These are phyloP conservation scores for Chaetomium olivaceum DNA, from an alignment of 2,329 filamentous ascomycete species.

Conservation along the genomic window DNA sequence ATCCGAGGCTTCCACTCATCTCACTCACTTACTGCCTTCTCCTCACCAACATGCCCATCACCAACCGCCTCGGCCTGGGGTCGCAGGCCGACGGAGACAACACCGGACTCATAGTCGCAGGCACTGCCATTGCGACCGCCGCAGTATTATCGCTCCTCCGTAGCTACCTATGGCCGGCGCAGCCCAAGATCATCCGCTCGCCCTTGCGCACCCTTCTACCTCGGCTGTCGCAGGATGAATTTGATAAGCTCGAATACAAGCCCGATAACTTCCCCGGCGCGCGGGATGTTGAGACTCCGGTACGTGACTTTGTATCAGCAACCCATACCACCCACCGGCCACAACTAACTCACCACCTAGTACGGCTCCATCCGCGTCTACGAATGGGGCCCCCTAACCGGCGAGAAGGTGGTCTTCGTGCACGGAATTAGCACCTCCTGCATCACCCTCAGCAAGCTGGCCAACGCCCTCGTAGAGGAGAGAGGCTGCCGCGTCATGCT, in stretches of 20 bases:
- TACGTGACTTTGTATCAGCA: constrained; percentile 36
- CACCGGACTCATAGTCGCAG: constrained; percentile 26
- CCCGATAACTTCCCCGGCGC: constrained; percentile 70
- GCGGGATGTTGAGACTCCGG: constrained; percentile 70
- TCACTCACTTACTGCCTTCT: neutral
- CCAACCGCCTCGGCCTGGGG: constrained; percentile 10
- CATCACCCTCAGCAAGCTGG: constrained; percentile 68
- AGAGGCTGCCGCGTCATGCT: constrained; percentile 77
- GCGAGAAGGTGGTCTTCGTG: constrained; percentile 73
- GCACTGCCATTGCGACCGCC: constrained; percentile 31
- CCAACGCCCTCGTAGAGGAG: constrained; percentile 59
- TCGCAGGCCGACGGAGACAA: constrained; percentile 1
- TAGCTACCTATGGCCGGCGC: constrained; percentile 31
- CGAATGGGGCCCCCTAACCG: constrained; percentile 75
- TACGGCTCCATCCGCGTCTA: constrained; percentile 78
- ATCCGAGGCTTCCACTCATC: neutral
- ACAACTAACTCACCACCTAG: constrained; percentile 33
- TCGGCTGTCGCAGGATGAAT: constrained; percentile 29
- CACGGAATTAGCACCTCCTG: constrained; percentile 85
- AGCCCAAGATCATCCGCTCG: constrained; percentile 27
- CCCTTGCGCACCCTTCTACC: constrained; percentile 35
- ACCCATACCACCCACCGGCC: neutral
- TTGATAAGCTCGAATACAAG: constrained; percentile 52
- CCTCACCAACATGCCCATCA: constrained; percentile 14
- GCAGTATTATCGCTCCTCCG: constrained; percentile 30